Base-by-base conservation (phyloP, 805 yeast species). In the Candida alai region DNA sequence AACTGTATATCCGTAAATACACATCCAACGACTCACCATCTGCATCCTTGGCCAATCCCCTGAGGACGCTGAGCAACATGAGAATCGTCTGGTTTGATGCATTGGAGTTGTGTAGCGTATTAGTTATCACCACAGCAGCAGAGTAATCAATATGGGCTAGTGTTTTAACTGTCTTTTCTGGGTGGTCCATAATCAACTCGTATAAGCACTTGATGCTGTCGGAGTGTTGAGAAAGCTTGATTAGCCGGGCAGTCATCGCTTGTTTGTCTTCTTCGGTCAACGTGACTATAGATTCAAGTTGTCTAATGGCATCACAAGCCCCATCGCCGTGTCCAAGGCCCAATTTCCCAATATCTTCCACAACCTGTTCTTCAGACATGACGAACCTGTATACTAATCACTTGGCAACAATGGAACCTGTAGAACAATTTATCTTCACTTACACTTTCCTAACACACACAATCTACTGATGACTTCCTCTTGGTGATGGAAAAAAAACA, bases 1-100 rank as follows among this genome's bases (percentile, higher is more conserved):
- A 26, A 17, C 47, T 43, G 24, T 56, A 59, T 3, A 48, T 33
- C 8, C 43, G 36, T 12, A 50, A 35, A 24, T 42, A 49, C 25
- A 33, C 39, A 18, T 26, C 35, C 14, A 30, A 16, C 10, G 24
- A 14, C 32, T 34, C 15, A 32, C 22, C 9, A 32, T 23, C 11
- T 21, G 9, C 8, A 17, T 32, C 13, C 16, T 33, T 37, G 26
- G 34, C 30, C 6, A 30, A 6, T 3, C 23, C 13, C 13, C 41
- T 6, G 19, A 37, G 19, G 6, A n/a, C 24, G 21, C 34, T 33
- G 13, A 37, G 26, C 4, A 37, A 30, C 19, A 20, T 29, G 18
- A 33, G 34, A 6, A 37, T 24, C 7, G 30, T 16, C 8, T 29
- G 13, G 22, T 37, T 36, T 16, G 30, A 21, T 8, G 14, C 16